These are phyloP conservation scores for Trichophyton verrucosum DNA, from an alignment of 2,329 filamentous ascomycete species.

Conservation along the genomic window DNA sequence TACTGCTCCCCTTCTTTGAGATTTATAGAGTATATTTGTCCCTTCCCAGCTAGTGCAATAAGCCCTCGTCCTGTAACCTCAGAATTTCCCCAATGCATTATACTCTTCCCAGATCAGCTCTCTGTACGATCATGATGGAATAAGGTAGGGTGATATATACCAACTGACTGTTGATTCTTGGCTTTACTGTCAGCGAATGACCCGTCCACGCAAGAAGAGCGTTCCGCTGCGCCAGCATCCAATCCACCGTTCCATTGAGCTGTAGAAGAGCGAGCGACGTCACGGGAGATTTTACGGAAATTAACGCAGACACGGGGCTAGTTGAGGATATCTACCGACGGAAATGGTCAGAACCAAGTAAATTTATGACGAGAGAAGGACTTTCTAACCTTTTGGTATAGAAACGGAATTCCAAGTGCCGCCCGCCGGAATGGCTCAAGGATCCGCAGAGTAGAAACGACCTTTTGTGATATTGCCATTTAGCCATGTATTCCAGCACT, in stretches of 20 bases:
- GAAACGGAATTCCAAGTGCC: slow-evolving; percentile 74
- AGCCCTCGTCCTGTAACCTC: slow-evolving; percentile 78
- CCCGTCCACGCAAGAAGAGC: slow-evolving; percentile 95
- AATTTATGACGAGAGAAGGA: background rate
- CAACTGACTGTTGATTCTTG: slow-evolving; percentile 61
- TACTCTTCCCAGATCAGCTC: slow-evolving; percentile 40
- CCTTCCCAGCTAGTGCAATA: slow-evolving; percentile 69
- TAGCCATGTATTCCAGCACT: background rate
- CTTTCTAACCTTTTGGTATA: slow-evolving; percentile 58
- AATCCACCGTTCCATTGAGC: slow-evolving; percentile 87
- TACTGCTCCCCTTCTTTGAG: slow-evolving; percentile 78
- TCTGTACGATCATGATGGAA: background rate
- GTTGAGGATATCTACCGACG: slow-evolving; percentile 60
- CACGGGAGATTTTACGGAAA: slow-evolving; percentile 73
- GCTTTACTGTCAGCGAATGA: slow-evolving; percentile 64
- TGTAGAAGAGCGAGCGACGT: slow-evolving; percentile 81
- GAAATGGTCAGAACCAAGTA: background rate
- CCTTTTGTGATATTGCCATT: slow-evolving; percentile 36
- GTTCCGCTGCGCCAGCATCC: slow-evolving; percentile 79
- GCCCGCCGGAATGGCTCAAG: slow-evolving; percentile 73
- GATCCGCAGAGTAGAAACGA: slow-evolving; percentile 76
- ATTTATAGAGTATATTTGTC: slow-evolving; percentile 77
- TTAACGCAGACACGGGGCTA: slow-evolving; percentile 72
- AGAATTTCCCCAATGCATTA: slow-evolving; percentile 87
- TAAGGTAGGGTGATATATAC: slow-evolving; percentile 24